Evolutionary conservation across 345 rosid species (phyloP).

Genomic region (Mercurialis annua): DNA sequence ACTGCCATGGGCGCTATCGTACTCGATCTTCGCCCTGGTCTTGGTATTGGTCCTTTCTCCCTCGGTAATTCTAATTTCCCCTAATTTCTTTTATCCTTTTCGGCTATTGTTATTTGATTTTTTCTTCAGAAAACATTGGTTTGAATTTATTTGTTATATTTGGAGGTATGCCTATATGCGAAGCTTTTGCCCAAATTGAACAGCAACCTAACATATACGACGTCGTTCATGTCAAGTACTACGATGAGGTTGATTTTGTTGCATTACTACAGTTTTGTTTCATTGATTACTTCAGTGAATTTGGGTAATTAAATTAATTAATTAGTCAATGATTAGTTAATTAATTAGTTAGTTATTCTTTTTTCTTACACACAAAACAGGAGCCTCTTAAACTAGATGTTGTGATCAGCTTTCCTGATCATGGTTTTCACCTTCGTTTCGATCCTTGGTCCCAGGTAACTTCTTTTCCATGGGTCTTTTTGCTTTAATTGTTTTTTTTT

Average conservation of each 20-base stretch:
- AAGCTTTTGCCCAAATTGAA: slow-evolving; percentile 87
- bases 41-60: slow-evolving; percentile 83
- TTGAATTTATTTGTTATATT: slow-evolving; percentile 8
- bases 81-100: neutral
- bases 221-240: slow-evolving; percentile 90
- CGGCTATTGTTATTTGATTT: neutral
- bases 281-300: neutral
- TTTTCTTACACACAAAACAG: slow-evolving; percentile 29
- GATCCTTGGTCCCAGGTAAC: slow-evolving; percentile 99
- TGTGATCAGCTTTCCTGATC: slow-evolving; percentile 95
- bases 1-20: slow-evolving; percentile 95
- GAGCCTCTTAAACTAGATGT: slow-evolving; percentile 88
- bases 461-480: neutral
- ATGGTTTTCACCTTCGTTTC: slow-evolving; percentile 93
- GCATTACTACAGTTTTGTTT: neutral
- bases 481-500: no score
- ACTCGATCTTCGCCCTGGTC: slow-evolving; percentile 92
- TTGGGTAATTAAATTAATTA: neutral
- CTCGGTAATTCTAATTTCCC: slow-evolving; percentile 45
- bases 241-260: slow-evolving; percentile 62
- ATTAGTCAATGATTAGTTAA: neutral
- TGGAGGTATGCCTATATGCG: slow-evolving; percentile 89
- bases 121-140: neutral
- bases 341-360: neutral
- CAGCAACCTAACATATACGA: slow-evolving; percentile 93